These are phyloP conservation scores for Vicia faba DNA, from an alignment of 306 rosid genomes.

Conservation along the genomic window DNA sequence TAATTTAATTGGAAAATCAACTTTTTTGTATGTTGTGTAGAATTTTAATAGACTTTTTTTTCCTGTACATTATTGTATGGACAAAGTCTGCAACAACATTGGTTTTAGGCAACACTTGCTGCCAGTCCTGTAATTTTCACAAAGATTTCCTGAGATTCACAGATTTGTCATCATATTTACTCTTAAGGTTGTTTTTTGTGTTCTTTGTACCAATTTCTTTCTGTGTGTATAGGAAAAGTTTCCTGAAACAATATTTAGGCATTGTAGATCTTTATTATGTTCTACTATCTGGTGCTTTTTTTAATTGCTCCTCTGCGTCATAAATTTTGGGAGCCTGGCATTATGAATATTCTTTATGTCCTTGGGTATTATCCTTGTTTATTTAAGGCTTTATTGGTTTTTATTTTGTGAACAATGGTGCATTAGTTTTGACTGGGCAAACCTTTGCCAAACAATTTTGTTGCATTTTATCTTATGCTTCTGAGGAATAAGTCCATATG, in stretches of 20 bases:
- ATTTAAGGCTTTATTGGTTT: background rate
- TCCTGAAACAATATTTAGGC: constrained; percentile 10
- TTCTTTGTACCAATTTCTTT: background rate
- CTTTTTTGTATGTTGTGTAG: background rate
- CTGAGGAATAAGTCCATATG: background rate
- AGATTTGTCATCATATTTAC: background rate
- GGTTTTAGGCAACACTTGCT: constrained; percentile 6
- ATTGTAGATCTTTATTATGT: background rate
- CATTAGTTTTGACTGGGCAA: too few species aligned
- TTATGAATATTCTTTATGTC: background rate
- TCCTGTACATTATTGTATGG: constrained; percentile 19
- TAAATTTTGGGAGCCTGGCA: constrained; percentile 6
- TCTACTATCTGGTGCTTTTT: constrained; percentile 8
- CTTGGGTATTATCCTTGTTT: too few species aligned
- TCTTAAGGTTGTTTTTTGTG: background rate
- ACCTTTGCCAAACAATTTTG: too few species aligned
- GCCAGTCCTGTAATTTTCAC: constrained; percentile 19
- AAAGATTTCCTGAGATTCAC: background rate
- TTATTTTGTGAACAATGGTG: too few species aligned
- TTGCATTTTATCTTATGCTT: too few species aligned
- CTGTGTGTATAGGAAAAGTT: background rate
- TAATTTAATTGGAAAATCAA: constrained; percentile 1
- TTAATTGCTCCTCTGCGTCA: background rate
- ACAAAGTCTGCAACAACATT: constrained; percentile 1
- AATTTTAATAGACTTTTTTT: background rate